These are phyloP conservation scores for Middelhovenomyces tepae DNA, from an alignment of 805 yeast species.

Conservation along the genomic window DNA sequence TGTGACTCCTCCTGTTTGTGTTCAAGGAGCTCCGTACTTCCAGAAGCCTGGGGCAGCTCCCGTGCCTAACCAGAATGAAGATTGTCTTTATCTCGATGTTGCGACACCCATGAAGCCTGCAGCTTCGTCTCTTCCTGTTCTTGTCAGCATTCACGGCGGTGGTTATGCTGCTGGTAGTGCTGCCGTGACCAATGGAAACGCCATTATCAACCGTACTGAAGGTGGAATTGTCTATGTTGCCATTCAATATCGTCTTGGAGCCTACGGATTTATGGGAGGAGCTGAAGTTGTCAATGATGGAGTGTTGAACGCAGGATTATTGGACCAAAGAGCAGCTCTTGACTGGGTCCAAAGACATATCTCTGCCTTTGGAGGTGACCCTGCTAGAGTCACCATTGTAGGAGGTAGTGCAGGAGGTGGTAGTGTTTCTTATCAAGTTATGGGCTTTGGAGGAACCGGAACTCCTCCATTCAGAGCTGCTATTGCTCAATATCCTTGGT, in stretches of 20 bases:
- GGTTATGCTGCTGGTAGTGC: slow-evolving; percentile 30
- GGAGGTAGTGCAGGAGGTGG: slow-evolving; percentile 44
- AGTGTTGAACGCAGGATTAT: slow-evolving; percentile 34
- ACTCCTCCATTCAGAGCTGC: slow-evolving; percentile 10
- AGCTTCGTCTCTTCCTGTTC: slow-evolving; percentile 25
- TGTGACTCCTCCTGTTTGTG: not conserved
- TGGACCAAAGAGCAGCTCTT: slow-evolving; percentile 40
- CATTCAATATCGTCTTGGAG: slow-evolving; percentile 31
- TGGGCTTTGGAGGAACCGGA: slow-evolving; percentile 10
- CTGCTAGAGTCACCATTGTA: slow-evolving; percentile 33
- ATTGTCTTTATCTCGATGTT: slow-evolving; percentile 26
- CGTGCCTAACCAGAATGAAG: slow-evolving; percentile 21
- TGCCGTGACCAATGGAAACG: slow-evolving; percentile 21
- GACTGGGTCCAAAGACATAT: slow-evolving; percentile 40
- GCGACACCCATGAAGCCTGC: slow-evolving; percentile 16
- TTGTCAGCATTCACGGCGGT: slow-evolving; percentile 34
- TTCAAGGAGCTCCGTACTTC: too few species aligned
- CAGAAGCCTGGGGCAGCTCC: slow-evolving; percentile 8
- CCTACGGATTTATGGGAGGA: slow-evolving; percentile 33
- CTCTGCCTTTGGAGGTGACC: slow-evolving; percentile 39
- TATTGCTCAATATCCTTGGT: slow-evolving; percentile 11
- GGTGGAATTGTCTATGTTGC: slow-evolving; percentile 29
- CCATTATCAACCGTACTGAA: slow-evolving; percentile 18
- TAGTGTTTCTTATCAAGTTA: slow-evolving; percentile 33
- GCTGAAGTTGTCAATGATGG: slow-evolving; percentile 12